Evolutionary conservation across 225 moss, liverwort and hornwort genomes (phyloP).

Genomic region (Straminergon stramineum): DNA sequence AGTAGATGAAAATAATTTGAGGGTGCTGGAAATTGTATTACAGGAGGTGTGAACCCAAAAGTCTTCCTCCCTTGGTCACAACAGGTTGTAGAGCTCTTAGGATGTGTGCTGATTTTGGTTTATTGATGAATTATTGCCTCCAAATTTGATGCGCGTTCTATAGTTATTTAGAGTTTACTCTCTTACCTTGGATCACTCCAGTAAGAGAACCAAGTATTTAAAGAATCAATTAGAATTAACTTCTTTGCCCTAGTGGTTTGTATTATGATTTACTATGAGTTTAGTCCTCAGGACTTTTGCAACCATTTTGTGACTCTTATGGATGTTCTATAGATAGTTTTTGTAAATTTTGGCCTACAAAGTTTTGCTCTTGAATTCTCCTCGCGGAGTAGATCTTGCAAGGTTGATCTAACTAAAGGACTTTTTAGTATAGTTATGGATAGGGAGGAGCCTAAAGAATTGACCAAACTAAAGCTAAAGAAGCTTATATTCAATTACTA

Average conservation of each 20-base stretch:
- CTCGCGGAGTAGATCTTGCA: not conserved
- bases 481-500: not conserved
- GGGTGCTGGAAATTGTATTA: not conserved
- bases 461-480: not conserved
- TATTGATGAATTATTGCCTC: not conserved
- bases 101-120: not conserved
- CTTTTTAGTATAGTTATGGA: not conserved
- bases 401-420: not conserved
- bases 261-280: not conserved
- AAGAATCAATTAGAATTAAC: not conserved
- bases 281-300: too few species aligned
- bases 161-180: not conserved
- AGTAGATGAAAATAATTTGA: not conserved
- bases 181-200: not conserved
- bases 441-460: not conserved
- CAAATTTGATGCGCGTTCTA: not conserved
- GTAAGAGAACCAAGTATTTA: not conserved
- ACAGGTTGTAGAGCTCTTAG: not conserved
- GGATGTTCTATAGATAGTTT: not conserved
- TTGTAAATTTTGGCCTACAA: not conserved
- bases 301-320: not conserved
- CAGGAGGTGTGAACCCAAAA: not conserved
- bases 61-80: not conserved
- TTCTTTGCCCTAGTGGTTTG: not conserved
- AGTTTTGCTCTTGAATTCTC: not conserved